Base-by-base conservation (phyloP, 192 early-diverging fungal species). In the Dispira simplex region DNA sequence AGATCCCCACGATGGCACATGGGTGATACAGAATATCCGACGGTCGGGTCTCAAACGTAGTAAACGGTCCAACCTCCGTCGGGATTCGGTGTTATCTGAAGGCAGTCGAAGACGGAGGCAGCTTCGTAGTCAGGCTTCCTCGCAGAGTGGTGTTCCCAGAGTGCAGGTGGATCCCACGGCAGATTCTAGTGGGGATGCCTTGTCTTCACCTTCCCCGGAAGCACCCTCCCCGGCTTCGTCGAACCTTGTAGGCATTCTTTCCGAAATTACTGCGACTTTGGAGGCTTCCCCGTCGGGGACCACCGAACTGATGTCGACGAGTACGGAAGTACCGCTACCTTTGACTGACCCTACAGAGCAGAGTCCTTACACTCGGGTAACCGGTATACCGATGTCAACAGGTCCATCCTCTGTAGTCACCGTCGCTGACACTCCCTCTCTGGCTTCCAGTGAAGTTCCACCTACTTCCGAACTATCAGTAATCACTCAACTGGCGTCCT, bases 1-100 rank as follows among this genome's bases (percentile, higher is more conserved):
- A 20, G 16, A 16, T 14, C 12, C 26, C 32, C 39, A 14, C 3
- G 58, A 60, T 27, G 58, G 58, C 3, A 28, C 58, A 8, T 60
- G 58, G 58, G 55, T 75, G 48, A 71, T 78, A 14, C 76, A 78
- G 69, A 64, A 58, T 46, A 68, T 69, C 46, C 70, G 70, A 62
- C 53, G 68, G 54, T 73, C 76, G 28, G 72, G 73, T 52, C 63
- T 78, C 18, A 75, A 78, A 67, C 71, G 76, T 54, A 78, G 71
- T 59, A 72, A 75, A 60, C 68, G 72, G 67, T 68, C 76, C 12
- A 75, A 74, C 32, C 72, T 75, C 56, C 67, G 76, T 13, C 63
- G 73, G 11, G 76, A 77, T 66, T 77, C 76, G 14, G 71, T 73
- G 0, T 43, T 57, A 45, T 49, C 46, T 43, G 65, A 47, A 65